Conservation (phyloP, 2,329 filamentous ascomycete species). For the Xylariales sp. region DNA sequence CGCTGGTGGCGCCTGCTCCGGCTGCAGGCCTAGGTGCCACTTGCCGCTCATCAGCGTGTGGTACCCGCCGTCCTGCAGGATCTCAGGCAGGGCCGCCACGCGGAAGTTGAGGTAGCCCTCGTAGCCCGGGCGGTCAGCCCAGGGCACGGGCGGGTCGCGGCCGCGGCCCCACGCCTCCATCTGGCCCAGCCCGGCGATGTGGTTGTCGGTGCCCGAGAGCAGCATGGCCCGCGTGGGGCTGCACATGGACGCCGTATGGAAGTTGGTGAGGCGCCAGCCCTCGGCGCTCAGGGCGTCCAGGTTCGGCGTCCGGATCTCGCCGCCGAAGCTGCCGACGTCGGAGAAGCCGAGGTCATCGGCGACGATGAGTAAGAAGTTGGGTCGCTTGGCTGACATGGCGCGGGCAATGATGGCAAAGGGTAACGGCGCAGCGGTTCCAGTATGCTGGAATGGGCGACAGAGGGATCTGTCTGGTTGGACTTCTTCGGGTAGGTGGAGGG, state of each 20-base stretch:
- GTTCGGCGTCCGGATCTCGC: conserved; percentile 57
- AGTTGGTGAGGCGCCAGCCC: conserved; percentile 58
- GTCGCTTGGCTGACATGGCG: conserved; percentile 35
- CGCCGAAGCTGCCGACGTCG: conserved; percentile 54
- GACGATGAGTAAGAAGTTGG: conserved; percentile 57
- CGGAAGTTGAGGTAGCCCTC: conserved; percentile 53
- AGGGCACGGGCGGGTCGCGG: conserved; percentile 25
- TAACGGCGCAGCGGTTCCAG: no score
- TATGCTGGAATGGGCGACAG: no score
- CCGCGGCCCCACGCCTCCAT: conserved; percentile 46
- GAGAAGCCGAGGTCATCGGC: conserved; percentile 59
- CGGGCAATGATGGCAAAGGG: no score
- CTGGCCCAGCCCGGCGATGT: conserved; percentile 55
- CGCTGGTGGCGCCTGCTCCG: conserved; percentile 49
- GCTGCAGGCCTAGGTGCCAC: conserved; percentile 50
- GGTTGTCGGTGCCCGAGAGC: conserved; percentile 61
- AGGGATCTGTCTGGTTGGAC: no score
- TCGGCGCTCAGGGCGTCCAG: conserved; percentile 46
- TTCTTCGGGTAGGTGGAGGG: no score
- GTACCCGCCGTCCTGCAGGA: conserved; percentile 51
- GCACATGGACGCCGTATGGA: conserved; percentile 61
- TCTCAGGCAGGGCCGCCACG: conserved; percentile 48
- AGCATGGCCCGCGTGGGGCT: conserved; percentile 63
- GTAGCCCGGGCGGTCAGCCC: conserved; percentile 39
- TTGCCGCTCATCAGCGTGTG: conserved; percentile 54